Base-by-base conservation (phyloP, 2,329 filamentous ascomycete genomes). In the Calonectria henricotiae region DNA sequence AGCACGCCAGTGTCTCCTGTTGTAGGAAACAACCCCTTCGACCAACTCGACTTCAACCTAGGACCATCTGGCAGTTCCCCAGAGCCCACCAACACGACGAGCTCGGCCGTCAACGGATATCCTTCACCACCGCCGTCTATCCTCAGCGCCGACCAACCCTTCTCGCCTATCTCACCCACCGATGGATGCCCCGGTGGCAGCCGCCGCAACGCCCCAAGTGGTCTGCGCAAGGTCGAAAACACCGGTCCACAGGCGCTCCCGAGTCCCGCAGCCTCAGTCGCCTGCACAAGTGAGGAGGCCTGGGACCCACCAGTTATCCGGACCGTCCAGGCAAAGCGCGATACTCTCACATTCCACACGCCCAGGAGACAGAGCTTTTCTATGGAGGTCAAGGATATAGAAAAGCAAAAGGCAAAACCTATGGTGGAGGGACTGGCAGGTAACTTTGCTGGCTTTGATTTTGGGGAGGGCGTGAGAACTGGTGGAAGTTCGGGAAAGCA, bases 261-360 rank as follows among this genome's bases (percentile, higher is more conserved):
- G 1, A 87, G 85, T 3, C 85, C 85, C 1, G 81, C 83, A 5
- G 76, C 80, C 2, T 86, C 85, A 1, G 79, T 79, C 5, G 79
- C 78, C n/a, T 81, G 80, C 13, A 80, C 80, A 2, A 83, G 83
- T 67, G 84, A 86, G 49, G 83, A 85, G n/a, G 73, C 74, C 1
- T 75, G 76, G 68, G 81, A 78, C 68, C 77, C 37, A 73, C 86
- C 86, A 1, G 79, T 87, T 5, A 85, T 89, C 44, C 84, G 83
- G 39, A 85, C 85, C 49, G 85, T 88, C 0, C 73, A 77, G n/a
- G 86, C 87, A 4, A 86, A 85, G 76, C 85, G 87, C 37, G 86
- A 89, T 49, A 88, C 86, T 1, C 74, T 87, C 15, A 85, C 85
- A 0, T 83, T 87, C 23, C 82, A 83, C 71, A 81, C 83, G 0